phyloP scores from a whole-genome alignment of 257 asterid species.

The Ligustrum vulgare region DNA sequence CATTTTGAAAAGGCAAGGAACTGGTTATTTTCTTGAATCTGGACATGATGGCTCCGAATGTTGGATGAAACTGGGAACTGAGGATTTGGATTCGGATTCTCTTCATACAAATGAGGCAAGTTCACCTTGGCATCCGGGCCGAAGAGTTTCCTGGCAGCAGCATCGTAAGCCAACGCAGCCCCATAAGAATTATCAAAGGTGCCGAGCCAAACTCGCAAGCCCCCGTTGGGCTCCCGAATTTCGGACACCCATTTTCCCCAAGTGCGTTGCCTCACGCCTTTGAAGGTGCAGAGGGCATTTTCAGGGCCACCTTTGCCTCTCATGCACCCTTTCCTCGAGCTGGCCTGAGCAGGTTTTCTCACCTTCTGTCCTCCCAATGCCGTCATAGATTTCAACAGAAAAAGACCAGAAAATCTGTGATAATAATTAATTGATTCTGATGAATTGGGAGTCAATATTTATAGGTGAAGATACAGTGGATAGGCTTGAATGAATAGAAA shows the following conservation, averaged over 20 bases:
- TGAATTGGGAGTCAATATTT: slow-evolving; percentile 19
- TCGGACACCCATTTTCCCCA: slow-evolving; percentile 63
- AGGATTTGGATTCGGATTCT: slow-evolving; percentile 3
- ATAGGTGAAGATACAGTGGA: slow-evolving; percentile 17
- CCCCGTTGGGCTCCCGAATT: slow-evolving; percentile 15
- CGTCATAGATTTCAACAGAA: slow-evolving; percentile 23
- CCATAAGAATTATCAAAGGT: slow-evolving; percentile 8
- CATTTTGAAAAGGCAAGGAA: background rate
- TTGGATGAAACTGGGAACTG: background rate
- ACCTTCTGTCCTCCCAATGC: background rate
- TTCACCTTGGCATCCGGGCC: slow-evolving; percentile 20
- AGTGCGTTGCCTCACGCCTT: slow-evolving; percentile 81
- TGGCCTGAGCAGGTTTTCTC: slow-evolving; percentile 42
- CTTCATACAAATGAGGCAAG: slow-evolving; percentile 50
- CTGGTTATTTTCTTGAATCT: background rate
- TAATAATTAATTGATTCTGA: background rate
- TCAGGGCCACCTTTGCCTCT: slow-evolving; percentile 92
- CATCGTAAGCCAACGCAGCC: slow-evolving; percentile 32
- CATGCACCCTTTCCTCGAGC: slow-evolving; percentile 81
- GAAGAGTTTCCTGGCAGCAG: slow-evolving; percentile 24
- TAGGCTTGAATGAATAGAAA: background rate
- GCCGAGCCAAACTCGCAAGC: slow-evolving; percentile 12
- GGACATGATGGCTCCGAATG: background rate
- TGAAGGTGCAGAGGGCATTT: slow-evolving; percentile 66
- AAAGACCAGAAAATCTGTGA: background rate